Conservation (phyloP, 345 rosid genomes). For the Eucalyptus grandis region DNA sequence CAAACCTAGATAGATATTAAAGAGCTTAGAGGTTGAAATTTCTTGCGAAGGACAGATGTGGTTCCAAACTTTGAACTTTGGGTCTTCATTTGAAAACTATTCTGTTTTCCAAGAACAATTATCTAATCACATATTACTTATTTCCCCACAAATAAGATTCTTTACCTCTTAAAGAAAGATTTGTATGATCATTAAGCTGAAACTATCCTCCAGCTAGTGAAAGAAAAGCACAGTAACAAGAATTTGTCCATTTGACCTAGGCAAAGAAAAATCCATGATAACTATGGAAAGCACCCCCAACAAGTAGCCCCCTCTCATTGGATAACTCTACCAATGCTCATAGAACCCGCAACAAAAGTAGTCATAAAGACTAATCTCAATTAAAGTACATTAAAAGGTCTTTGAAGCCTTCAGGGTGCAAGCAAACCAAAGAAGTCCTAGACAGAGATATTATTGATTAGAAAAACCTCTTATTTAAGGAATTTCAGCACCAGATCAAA, state of each 20-base stretch:
- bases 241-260: background rate
- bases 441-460: background rate
- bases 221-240: background rate
- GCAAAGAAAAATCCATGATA: background rate
- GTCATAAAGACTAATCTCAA: background rate
- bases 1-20: background rate
- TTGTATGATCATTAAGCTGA: background rate
- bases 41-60: background rate
- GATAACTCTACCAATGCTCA: background rate
- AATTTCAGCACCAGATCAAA: background rate
- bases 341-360: background rate
- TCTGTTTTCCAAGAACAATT: background rate
- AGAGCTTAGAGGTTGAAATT: background rate
- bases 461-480: background rate
- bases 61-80: background rate
- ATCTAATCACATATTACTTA: background rate
- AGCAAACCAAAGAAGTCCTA: background rate
- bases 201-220: background rate
- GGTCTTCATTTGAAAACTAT: background rate
- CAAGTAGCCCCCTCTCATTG: background rate
- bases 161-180: background rate
- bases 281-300: background rate
- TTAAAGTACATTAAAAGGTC: background rate
- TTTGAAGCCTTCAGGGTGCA: background rate
- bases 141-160: background rate